Evolutionary conservation across 1,284 basidiomycete genomes (phyloP), one percentile per base, ranked within the genome.

Genomic region (Fistulinella staudtii): DNA sequence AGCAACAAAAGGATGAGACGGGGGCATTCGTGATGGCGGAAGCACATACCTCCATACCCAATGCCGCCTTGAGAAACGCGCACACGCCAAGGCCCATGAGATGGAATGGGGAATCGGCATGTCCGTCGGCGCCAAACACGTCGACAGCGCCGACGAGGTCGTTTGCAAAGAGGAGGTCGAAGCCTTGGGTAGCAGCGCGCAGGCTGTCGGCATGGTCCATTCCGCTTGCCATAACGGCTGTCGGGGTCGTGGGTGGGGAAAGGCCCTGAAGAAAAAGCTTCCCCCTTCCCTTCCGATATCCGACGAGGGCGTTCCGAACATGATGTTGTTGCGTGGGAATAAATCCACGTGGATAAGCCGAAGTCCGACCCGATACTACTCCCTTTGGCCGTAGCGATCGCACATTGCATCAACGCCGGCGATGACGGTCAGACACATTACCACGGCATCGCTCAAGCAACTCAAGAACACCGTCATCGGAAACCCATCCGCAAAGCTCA

Each of bases 381-480:
- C n/a, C n/a, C n/a, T 27, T 27, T 10, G 10, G 24, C 24, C 7
- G 24, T 10, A 25, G 24, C 24, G 10, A 25, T 7, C 6, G 25
- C 13, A 14, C 14, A n/a, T 6, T 29, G 13, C 3, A n/a, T 29
- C 14, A 20, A 9, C 13, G 17, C 5, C 8, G 18, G 18, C 15
- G 2, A 53, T 74, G 73, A 70, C 72, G 6, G 57, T 74, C 15
- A 54, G 56, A 45, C 59, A 60, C n/a, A 55, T 73, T 44, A 64
- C 67, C 15, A 56, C 72, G 4, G 53, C 62, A 0, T 59, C 65
- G 5, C 73, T 88, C 52, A 85, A 85, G 61, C 69, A 71, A 46
- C 70, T 78, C 46, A 88, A 87, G 66, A 89, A 89, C 61, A 60
- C 71, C 2, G 79, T 87, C 45, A 87, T 89, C 29, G 85, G 85